Conservation (phyloP, 441 rosid genomes). For the Pelargonium citronellum region DNA sequence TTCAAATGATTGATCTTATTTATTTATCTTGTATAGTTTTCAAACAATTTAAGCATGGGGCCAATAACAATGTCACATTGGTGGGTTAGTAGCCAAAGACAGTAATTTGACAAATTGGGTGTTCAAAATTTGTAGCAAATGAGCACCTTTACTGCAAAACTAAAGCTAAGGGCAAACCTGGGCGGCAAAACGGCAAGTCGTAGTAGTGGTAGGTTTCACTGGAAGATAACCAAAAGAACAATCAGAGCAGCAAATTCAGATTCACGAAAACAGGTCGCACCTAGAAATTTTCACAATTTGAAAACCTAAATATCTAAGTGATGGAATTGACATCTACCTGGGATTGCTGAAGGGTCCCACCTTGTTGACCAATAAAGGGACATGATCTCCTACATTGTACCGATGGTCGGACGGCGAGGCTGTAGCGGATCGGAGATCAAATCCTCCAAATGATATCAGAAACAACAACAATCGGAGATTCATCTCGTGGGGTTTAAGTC, state of each 20-base stretch:
- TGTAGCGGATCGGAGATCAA: slow-evolving; percentile 20
- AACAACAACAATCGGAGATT: slow-evolving; percentile 18
- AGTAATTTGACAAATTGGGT: background rate
- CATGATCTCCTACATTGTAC: slow-evolving; percentile 55
- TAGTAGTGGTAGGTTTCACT: slow-evolving; percentile 81
- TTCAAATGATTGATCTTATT: background rate
- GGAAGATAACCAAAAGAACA: slow-evolving; percentile 27
- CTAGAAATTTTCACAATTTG: background rate
- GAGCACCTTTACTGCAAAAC: background rate
- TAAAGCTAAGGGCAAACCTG: slow-evolving; percentile 55
- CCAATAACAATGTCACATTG: background rate
- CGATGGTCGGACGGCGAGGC: slow-evolving; percentile 35
- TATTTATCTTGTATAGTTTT: background rate
- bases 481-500: slow-evolving; percentile 3
- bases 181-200: slow-evolving; percentile 68
- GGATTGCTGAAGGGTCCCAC: slow-evolving; percentile 62
- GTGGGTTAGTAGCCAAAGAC: background rate
- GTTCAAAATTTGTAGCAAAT: background rate
- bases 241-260: background rate
- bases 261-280: background rate
- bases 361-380: slow-evolving; percentile 57
- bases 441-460: slow-evolving; percentile 15
- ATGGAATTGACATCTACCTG: slow-evolving; percentile 28
- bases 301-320: background rate
- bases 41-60: background rate